phyloP scores from a whole-genome alignment of 2,329 filamentous ascomycete genomes.

The Clarireedia hainanense region DNA sequence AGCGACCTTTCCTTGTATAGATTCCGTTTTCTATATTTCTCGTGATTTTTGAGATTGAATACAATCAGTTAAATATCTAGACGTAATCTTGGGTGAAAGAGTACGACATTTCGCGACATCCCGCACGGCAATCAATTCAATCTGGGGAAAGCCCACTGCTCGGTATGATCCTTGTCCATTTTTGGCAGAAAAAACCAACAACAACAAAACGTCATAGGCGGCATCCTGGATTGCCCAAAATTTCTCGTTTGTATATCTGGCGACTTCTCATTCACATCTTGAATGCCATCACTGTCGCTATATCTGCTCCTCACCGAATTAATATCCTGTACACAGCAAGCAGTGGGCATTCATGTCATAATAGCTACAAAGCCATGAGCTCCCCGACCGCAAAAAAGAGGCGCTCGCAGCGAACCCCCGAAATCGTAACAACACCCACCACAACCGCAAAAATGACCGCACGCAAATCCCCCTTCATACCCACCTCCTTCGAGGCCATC shows the following conservation, averaged over 20 bases:
- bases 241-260: slow-evolving; percentile 4
- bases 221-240: not conserved
- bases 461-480: slow-evolving; percentile 49
- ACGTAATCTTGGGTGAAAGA: too few relatives aligned
- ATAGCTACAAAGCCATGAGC: slow-evolving; percentile 24
- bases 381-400: slow-evolving; percentile 23
- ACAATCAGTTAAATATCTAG: too few relatives aligned
- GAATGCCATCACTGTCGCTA: not conserved
- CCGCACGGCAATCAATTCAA: not conserved
- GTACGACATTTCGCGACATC: too few relatives aligned
- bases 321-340: too few relatives aligned
- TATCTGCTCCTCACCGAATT: too few relatives aligned
- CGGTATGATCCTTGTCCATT: not conserved
- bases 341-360: too few relatives aligned
- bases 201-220: slow-evolving; percentile 7
- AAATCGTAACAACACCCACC: slow-evolving; percentile 15
- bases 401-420: slow-evolving; percentile 23
- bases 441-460: slow-evolving; percentile 14
- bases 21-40: too few relatives aligned
- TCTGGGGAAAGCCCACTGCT: slow-evolving; percentile 11
- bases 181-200: not conserved
- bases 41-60: too few relatives aligned
- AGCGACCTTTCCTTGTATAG: too few relatives aligned
- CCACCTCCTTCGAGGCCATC: slow-evolving; percentile 58
- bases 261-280: not conserved